Conservation (phyloP, 208 protist genomes). For the Trypanosomatidae sp. region DNA sequence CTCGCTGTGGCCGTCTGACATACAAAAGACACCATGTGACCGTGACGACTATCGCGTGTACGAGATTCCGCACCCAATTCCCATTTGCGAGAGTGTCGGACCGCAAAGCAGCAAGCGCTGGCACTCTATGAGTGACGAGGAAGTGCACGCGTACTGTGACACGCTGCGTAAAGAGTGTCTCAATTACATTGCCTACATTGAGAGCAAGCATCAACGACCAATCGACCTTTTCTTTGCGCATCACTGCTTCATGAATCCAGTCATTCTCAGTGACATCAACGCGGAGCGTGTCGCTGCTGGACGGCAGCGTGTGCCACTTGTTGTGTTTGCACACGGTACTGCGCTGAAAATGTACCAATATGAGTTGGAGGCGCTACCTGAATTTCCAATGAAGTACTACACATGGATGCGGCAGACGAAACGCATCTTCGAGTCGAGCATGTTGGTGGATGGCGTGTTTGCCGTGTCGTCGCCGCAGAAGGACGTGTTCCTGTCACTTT, state of each 20-base stretch:
- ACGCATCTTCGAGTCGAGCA: conserved; percentile 36
- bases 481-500: conserved; percentile 37
- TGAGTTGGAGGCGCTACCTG: conserved; percentile 36
- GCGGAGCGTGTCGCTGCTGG: conserved; percentile 18
- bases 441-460: conserved; percentile 43
- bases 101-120: conserved; percentile 60
- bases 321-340: conserved; percentile 63
- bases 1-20: conserved; percentile 61
- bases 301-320: conserved; percentile 25
- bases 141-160: conserved; percentile 35
- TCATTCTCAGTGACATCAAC: conserved; percentile 57
- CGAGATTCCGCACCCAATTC: conserved; percentile 57
- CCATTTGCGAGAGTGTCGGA: conserved; percentile 65
- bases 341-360: conserved; percentile 78
- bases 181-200: conserved; percentile 53
- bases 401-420: conserved; percentile 41
- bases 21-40: conserved; percentile 38
- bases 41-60: conserved; percentile 58
- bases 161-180: conserved; percentile 22
- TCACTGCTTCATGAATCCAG: conserved; percentile 71
- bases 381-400: conserved; percentile 71
- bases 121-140: conserved; percentile 58
- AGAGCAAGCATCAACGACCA: conserved; percentile 33
- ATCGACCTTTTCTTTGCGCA: conserved; percentile 63
- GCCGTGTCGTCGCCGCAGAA: conserved; percentile 48